Percentiles rank a stretch among this genome's conserved stretches.
Conservation (phyloP, 2,329 filamentous ascomycete species). For the Canariomyces notabilis region DNA sequence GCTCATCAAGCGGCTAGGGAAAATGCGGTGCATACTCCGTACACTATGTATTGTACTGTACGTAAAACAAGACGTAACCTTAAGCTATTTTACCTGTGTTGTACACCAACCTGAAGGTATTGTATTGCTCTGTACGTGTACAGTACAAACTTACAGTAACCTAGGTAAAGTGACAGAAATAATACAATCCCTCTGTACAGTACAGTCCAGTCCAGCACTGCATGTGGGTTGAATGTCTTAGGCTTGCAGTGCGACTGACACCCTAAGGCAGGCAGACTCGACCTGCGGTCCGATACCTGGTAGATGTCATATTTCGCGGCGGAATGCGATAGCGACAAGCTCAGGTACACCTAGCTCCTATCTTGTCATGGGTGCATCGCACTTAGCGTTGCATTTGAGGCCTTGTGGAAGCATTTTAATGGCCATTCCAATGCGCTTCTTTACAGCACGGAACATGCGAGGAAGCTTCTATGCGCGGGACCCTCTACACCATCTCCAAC, state of each 20-base stretch:
- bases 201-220: too few species aligned
- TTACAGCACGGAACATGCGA: conserved; percentile 11
- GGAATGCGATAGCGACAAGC: not conserved
- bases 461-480: conserved; percentile 10
- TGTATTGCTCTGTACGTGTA: too few species aligned
- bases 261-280: not conserved
- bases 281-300: not conserved
- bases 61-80: too few species aligned
- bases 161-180: too few species aligned
- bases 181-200: too few species aligned
- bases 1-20: too few species aligned
- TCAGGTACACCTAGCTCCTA: not conserved
- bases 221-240: not conserved
- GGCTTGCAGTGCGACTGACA: conserved; percentile 9
- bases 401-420: not conserved
- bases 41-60: not conserved
- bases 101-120: too few species aligned
- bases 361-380: not conserved
- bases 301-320: not conserved
- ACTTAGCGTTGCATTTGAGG: too few species aligned
- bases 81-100: too few species aligned
- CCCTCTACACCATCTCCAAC: not conserved
- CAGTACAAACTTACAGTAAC: too few species aligned
- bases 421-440: not conserved
- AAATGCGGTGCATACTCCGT: not conserved